These are phyloP conservation scores for Pseudomassariella vexata DNA, from an alignment of 2,329 filamentous ascomycete species.

Conservation along the genomic window DNA sequence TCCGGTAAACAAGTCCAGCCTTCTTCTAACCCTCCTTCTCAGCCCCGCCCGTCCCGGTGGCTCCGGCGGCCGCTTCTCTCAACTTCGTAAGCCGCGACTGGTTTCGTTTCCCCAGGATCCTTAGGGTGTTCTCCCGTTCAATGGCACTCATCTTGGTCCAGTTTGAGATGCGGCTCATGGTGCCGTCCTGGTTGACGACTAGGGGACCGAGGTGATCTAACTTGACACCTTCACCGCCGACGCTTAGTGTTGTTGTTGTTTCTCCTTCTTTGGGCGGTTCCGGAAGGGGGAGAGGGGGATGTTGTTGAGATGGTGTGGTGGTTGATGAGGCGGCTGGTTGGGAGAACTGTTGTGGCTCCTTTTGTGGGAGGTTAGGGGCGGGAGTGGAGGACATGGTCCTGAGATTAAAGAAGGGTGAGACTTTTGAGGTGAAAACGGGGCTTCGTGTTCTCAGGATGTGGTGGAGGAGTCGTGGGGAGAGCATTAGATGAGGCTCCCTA, in stretches of 20 bases:
- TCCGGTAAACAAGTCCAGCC: too few species aligned
- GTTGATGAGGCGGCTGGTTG: constrained; percentile 3
- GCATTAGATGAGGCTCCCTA: too few species aligned
- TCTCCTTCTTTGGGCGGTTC: constrained; percentile 10
- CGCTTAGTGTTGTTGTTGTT: constrained; percentile 16
- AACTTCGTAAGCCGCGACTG: constrained; percentile 53
- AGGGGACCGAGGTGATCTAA: constrained; percentile 67
- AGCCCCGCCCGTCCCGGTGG: too few species aligned
- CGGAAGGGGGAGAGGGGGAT: constrained; percentile 15
- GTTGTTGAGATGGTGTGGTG: too few species aligned
- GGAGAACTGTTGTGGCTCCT: too few species aligned
- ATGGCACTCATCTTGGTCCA: constrained; percentile 67
- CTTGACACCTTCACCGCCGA: constrained; percentile 39
- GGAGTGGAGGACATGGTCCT: constrained; percentile 3
- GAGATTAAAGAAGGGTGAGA: background rate
- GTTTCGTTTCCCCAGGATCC: constrained; percentile 64
- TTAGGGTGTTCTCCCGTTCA: constrained; percentile 61
- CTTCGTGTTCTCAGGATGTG: too few species aligned
- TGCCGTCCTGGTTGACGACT: constrained; percentile 69
- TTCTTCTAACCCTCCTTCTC: too few species aligned
- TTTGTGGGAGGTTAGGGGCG: background rate
- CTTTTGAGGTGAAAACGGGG: background rate
- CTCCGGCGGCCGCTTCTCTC: constrained; percentile 19
- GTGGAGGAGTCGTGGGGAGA: too few species aligned
- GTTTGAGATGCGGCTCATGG: constrained; percentile 64